Base-by-base conservation (phyloP, 164 flowering plant species). In the Vitis amurensis region DNA sequence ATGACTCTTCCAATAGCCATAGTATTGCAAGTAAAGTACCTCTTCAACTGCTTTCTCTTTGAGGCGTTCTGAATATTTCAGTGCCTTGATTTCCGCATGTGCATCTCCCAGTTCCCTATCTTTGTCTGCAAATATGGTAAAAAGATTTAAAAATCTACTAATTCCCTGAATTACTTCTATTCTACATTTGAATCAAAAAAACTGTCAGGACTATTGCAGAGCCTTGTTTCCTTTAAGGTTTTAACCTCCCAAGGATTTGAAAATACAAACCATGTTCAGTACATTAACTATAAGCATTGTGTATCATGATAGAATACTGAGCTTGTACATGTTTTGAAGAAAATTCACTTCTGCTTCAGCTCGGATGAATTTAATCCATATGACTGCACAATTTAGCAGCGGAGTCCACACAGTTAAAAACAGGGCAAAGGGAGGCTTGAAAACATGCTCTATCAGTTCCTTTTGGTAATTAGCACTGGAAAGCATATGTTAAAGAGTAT, bases 11-110 rank as follows among this genome's bases (percentile, higher is more conserved):
- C 27, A 23, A 23, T 23, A 23, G 27, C 27, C 27, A 23, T 23
- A 23, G 44, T 37, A 37, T 37, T 37, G 44, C 44, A 12, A 29
- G 17, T 61, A 17, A 11, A 55, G 48, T 68, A 89, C 93, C 91
- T 89, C 91, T 77, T 89, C 88, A 51, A 89, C 89, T 3, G 91
- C 93, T 67, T 83, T 89, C 74, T 87, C 89, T 71, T 80, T 82
- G 0, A 86, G 83, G 44, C 90, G 88, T 53, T 89, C 89, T 14
- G 91, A 86, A 30, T 71, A 76, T 72, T 70, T 86, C 73, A 87
- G 69, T 37, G 89, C 85, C 78, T 78, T 89, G 69, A 89, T 86
- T 72, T 89, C 86, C 44, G 86, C 82, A 70, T 76, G 80, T 14
- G 89, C 91, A 30, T 87, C 90, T 59, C 85, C 90, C 71, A 89